Percentiles rank a stretch among this genome's conserved stretches.
Conservation (phyloP, 108 stramenopile species). For the Epithemia pelagica region DNA sequence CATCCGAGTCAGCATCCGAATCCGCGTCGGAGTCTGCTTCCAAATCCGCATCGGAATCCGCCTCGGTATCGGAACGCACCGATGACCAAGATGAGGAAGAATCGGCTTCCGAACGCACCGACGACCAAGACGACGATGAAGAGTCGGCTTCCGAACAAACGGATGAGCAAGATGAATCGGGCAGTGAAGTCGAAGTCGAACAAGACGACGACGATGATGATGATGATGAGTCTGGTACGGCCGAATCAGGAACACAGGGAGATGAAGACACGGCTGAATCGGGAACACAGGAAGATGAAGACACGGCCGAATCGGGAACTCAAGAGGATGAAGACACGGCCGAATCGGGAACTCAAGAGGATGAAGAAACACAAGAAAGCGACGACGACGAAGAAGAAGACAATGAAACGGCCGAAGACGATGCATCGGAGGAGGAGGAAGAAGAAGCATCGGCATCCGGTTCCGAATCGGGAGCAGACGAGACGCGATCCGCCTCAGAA, state of each 20-base stretch:
- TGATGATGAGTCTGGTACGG: no score
- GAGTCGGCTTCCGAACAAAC: no score
- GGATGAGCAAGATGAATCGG: no score
- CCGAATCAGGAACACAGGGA: no score
- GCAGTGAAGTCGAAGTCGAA: no score
- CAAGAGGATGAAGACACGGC: background rate
- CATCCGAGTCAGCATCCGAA: background rate
- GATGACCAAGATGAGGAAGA: no score
- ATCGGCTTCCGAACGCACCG: no score
- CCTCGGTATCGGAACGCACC: background rate
- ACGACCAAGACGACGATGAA: no score
- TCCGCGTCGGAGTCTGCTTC: background rate
- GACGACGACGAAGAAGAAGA: background rate
- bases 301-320: background rate
- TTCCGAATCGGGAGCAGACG: background rate
- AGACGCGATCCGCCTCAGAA: background rate
- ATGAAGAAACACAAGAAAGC: no score
- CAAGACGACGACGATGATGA: no score
- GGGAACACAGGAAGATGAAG: background rate
- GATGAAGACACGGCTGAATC: no score
- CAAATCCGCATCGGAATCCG: background rate
- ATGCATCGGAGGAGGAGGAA: background rate
- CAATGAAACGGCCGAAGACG: background rate
- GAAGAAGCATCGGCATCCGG: background rate
- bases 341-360: background rate